These are phyloP conservation scores for Bathelium albidoporum DNA, from an alignment of 495 filamentous ascomycete genomes.

Conservation along the genomic window DNA sequence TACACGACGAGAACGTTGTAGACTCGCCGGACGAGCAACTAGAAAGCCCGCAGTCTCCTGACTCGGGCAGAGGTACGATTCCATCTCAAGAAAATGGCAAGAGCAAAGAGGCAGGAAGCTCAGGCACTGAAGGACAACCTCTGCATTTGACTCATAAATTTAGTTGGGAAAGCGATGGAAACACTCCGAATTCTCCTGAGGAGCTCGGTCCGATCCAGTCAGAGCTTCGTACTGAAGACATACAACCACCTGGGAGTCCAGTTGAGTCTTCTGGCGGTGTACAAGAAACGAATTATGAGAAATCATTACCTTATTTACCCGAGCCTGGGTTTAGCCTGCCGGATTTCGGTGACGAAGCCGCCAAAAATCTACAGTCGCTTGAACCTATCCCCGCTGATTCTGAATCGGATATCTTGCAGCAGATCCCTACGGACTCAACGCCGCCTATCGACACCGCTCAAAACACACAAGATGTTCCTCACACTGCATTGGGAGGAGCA, in stretches of 20 bases:
- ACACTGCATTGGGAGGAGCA: background rate
- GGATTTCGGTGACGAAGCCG: background rate
- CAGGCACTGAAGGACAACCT: background rate
- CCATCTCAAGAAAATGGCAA: background rate
- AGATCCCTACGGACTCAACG: background rate
- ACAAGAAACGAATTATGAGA: background rate
- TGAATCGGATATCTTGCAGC: background rate
- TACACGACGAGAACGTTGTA: background rate
- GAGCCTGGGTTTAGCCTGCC: background rate
- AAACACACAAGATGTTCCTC: background rate
- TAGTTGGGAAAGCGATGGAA: constrained; percentile 25
- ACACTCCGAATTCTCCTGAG: background rate
- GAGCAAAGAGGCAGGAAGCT: background rate
- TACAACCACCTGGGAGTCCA: background rate
- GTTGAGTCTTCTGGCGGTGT: background rate
- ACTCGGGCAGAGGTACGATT: too few relatives aligned
- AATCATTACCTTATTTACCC: background rate
- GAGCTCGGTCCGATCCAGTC: background rate
- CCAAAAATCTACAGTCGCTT: background rate
- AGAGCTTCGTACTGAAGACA: background rate
- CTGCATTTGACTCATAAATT: constrained; percentile 25
- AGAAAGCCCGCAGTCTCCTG: background rate
- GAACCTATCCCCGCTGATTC: background rate
- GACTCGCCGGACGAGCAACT: background rate
- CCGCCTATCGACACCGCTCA: background rate